Percentiles rank a stretch among this genome's conserved stretches.
Evolutionary conservation across 139 green algal species (phyloP).

Genomic region (Trebouxia sp.): DNA sequence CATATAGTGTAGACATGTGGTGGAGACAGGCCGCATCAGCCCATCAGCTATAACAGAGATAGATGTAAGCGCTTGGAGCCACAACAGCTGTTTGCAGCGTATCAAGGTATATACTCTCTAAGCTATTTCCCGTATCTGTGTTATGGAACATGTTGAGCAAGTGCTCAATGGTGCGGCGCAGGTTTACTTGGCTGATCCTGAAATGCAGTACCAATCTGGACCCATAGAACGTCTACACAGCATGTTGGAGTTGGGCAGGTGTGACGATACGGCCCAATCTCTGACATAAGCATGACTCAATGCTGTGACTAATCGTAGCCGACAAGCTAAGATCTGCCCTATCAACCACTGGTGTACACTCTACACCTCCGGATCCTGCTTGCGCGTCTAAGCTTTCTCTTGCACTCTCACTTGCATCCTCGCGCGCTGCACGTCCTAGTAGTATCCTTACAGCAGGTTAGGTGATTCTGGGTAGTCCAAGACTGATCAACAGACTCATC

Average conservation of each 20-base stretch:
- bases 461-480: conserved; percentile 13
- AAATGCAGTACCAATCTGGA: neutral
- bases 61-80: neutral
- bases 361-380: too few relatives aligned
- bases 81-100: neutral
- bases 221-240: neutral
- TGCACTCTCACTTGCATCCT: too few relatives aligned
- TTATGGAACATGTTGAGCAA: neutral
- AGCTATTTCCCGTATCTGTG: neutral
- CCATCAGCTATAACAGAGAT: neutral
- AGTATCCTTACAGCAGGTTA: too few relatives aligned
- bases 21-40: neutral
- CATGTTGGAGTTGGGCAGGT: neutral
- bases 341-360: too few relatives aligned
- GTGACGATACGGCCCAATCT: too few relatives aligned
- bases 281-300: too few relatives aligned
- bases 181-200: neutral
- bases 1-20: too few relatives aligned
- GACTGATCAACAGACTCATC: neutral
- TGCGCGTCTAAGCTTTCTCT: too few relatives aligned
- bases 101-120: neutral
- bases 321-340: too few relatives aligned
- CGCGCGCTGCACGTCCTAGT: too few relatives aligned
- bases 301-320: too few relatives aligned
- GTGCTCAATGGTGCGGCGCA: neutral